Conservation (phyloP, 495 filamentous ascomycete species). For the Penicillium coprophilum region DNA sequence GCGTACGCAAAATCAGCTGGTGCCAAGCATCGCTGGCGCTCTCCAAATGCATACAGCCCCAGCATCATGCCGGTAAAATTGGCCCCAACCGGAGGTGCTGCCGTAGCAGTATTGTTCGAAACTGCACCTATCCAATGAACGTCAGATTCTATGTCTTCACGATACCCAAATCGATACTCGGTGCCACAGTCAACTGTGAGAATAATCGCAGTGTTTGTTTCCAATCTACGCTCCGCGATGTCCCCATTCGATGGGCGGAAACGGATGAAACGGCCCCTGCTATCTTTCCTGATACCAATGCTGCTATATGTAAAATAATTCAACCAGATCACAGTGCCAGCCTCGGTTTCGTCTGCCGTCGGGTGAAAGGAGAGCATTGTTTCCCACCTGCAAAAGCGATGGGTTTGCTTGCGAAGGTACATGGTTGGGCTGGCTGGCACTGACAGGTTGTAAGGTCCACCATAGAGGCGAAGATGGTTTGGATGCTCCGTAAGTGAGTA, state of each 20-base stretch:
- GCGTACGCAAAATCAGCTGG: conserved; percentile 47
- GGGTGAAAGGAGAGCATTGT: conserved; percentile 35
- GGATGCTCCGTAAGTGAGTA: conserved; percentile 39
- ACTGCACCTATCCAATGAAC: conserved; percentile 31
- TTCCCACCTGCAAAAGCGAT: conserved; percentile 36
- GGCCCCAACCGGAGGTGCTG: conserved; percentile 36
- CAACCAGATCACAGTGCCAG: conserved; percentile 43
- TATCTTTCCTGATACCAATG: conserved; percentile 32
- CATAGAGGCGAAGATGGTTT: conserved; percentile 38
- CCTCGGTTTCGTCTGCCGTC: conserved; percentile 31
- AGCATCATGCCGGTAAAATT: conserved; percentile 47
- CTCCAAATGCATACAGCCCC: conserved; percentile 47
- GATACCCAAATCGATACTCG: conserved; percentile 32
- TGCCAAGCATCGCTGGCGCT: conserved; percentile 35
- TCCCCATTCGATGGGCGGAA: conserved; percentile 24
- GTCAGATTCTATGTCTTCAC: conserved; percentile 16
- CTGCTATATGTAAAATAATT: conserved; percentile 43
- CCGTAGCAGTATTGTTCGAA: conserved; percentile 27
- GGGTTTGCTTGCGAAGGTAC: conserved; percentile 46
- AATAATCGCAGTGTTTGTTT: conserved; percentile 14
- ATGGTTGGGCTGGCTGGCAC: conserved; percentile 42
- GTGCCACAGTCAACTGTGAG: conserved; percentile 33
- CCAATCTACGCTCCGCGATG: conserved; percentile 14
- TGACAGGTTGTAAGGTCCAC: conserved; percentile 42
- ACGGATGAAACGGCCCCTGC: conserved; percentile 23